Base-by-base conservation (phyloP, 306 rosid genomes). In the Casuarina glauca region DNA sequence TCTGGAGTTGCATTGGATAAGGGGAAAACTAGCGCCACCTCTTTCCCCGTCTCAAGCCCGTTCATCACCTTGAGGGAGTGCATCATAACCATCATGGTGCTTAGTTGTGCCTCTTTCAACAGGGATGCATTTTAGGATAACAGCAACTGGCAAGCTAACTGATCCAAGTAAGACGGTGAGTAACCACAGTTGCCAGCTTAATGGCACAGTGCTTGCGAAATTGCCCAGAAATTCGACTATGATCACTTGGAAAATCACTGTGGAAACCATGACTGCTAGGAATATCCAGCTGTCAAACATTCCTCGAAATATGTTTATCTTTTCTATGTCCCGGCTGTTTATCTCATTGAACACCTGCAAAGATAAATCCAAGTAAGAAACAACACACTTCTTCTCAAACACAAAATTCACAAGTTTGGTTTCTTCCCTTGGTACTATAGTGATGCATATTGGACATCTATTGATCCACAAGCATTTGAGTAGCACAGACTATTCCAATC, bases 171-270 rank as follows among this genome's bases (percentile, higher is more conserved):
- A 36, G 73, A 95, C 49, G 70, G 96, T 86, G 45, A 93, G 87
- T 72, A 87, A 66, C 99, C 99, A 95, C 19, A 95, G 43, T 86
- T 88, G 85, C 99, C 99, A 90, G 85, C 77, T 91, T 12, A 95
- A 88, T 64, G 99, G 97, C 46, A 93, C 99, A 11, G 97, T 95
- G 91, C 97, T 87, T 19, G 97, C 99, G 76, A 95, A 84, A 9
- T 87, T 58, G 26, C 99, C 99, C 80, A 95, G 83, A 82, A 93
- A 85, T 87, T 95, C 97, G 17, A 95, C 88, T 48, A 95, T 90
- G 50, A 90, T 67, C 38, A 69, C 86, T 89, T 95, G 99, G 83
- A 93, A 93, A 15, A 20, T 84, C 51, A 82, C 90, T 0, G 99
- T 91, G 78, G 76, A 44, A 2, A 82, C 83, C 55, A 95, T 85